phyloP scores from a whole-genome alignment of 73 alveolate species.

The Stentor roeselii region DNA sequence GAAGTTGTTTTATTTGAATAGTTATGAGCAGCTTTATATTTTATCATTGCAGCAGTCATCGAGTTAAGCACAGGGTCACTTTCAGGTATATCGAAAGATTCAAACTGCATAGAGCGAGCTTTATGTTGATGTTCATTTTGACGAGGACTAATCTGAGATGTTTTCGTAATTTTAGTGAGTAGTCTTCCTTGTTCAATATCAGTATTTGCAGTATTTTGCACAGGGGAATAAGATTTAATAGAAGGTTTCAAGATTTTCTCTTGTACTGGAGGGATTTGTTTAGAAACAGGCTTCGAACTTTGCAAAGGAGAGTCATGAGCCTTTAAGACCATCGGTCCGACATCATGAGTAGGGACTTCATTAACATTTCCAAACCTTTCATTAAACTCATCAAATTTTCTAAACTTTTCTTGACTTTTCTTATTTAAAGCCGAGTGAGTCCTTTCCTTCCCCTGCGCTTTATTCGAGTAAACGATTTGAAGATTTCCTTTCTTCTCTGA shows the following conservation, averaged over 20 bases:
- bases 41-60: not conserved
- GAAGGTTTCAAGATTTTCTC: not conserved
- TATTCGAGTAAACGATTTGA: not conserved
- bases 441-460: not conserved
- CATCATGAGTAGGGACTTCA: constrained; percentile 11
- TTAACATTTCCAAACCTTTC: not conserved
- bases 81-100: not conserved
- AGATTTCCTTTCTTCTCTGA: not conserved
- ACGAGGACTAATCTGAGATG: not conserved
- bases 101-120: not conserved
- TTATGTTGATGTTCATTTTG: no score
- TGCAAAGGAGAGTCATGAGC: not conserved
- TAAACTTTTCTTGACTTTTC: not conserved
- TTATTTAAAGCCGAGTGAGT: not conserved
- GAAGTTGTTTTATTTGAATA: not conserved
- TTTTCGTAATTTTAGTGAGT: no score
- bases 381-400: not conserved
- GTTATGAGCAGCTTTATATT: not conserved
- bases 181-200: not conserved
- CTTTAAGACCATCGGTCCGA: not conserved
- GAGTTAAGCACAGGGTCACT: not conserved
- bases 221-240: not conserved
- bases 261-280: no score
- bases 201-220: not conserved
- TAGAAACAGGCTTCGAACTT: not conserved